Base-by-base conservation (phyloP, 2,329 filamentous ascomycete genomes). In the Sclerotinia nivalis region DNA sequence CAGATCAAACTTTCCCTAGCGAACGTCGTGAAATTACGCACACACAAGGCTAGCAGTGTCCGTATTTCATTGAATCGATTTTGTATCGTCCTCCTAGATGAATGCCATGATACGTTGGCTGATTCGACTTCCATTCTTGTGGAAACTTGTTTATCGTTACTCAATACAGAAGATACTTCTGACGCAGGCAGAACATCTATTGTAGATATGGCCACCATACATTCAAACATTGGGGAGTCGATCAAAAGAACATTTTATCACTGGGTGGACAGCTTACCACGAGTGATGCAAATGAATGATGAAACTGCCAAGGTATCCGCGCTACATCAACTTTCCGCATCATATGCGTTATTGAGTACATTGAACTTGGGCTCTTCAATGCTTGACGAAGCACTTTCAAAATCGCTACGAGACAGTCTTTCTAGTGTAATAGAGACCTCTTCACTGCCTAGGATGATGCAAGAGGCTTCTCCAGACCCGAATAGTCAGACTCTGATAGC, bases 1-100 rank as follows among this genome's bases (percentile, higher is more conserved):
- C 94, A 98, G 78, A 86, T 98, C 68, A 95, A 94, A 77, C 85
- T 96, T 67, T 94, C 93, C 1, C 82, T 99, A 22, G 87, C 89
- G 6, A 91, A 89, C 50, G 85, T 97, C 25, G 84, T 96, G 72
- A 93, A 90, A 75, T 80, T 97, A 45, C 89, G 92, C 22, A 87
- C 84, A 52, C 90, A 95, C 77, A 86, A 91, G 59, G 87, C 91
- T 47, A 76, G 81, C 5, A 89, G 93, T 66, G 89, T 98, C 28
- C 88, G 87, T 67, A 81, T 83, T 43, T 87, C 90, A 7, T 82
- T 97, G 2, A 84, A 91, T 52, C 84, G 83, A 40, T 81, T 98
- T 1, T 97, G 93, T 76, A 81, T 95, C 25, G 84, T 85, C 61
- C 80, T 97, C 13, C 82, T 97, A 69, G 91, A 95, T 76, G 88